Evolutionary conservation across 1,284 basidiomycete genomes (phyloP).

Genomic region (Coniferiporia weirii): DNA sequence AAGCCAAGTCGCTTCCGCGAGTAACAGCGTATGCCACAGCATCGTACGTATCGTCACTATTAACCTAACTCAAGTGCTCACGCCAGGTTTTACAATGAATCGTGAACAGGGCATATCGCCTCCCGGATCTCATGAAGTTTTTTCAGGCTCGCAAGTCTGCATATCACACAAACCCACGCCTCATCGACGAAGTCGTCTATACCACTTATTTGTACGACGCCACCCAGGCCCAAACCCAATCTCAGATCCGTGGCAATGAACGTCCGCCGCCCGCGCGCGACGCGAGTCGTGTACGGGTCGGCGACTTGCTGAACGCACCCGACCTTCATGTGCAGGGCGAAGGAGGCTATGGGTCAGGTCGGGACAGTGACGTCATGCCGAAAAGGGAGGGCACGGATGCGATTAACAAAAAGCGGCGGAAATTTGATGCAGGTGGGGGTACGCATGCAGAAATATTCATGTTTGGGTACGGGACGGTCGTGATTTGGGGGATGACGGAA

Average conservation of each 20-base stretch:
- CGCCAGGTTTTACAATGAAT: neutral
- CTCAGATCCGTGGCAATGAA: constrained; percentile 24
- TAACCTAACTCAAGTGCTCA: neutral
- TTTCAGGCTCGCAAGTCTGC: constrained; percentile 76
- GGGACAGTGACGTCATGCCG: constrained; percentile 22
- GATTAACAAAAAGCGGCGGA: constrained; percentile 44
- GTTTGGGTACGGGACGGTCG: constrained; percentile 91
- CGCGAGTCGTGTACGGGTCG: constrained; percentile 32
- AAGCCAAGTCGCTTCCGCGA: constrained; percentile 88
- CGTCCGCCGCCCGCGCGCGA: constrained; percentile 20
- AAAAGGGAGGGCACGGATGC: constrained; percentile 27
- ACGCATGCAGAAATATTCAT: constrained; percentile 86
- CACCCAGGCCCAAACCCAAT: constrained; percentile 26
- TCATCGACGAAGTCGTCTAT: constrained; percentile 79
- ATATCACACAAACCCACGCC: constrained; percentile 80
- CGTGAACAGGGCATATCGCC: constrained; percentile 71
- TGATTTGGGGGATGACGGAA: constrained; percentile 97
- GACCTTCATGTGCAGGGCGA: constrained; percentile 43
- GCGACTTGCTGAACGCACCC: constrained; percentile 68
- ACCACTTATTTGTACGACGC: constrained; percentile 72
- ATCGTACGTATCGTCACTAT: constrained; percentile 45
- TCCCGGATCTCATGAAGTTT: constrained; percentile 83
- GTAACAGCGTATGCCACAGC: constrained; percentile 96
- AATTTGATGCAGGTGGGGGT: constrained; percentile 56
- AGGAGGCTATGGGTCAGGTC: constrained; percentile 14